Conservation (phyloP, 371 early-diverging fungal species). For the Fennellomyces sp. region DNA sequence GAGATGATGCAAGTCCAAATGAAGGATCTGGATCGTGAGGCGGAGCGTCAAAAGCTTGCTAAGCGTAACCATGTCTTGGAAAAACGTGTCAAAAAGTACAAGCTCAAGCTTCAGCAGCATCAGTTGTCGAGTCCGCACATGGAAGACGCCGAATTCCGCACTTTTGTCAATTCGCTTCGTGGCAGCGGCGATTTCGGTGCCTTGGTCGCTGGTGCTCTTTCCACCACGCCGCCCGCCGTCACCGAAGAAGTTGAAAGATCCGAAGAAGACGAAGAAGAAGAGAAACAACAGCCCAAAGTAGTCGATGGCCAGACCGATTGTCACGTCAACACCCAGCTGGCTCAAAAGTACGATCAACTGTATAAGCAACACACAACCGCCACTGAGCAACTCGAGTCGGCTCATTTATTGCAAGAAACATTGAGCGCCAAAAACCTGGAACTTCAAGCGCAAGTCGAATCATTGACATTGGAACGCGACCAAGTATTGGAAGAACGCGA, state of each 20-base stretch:
- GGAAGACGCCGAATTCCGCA: conserved; percentile 31
- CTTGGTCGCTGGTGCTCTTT: conserved; percentile 41
- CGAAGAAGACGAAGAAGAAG: not conserved
- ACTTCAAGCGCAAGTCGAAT: conserved; percentile 31
- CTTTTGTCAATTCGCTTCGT: conserved; percentile 37
- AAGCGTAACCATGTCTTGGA: conserved; percentile 24
- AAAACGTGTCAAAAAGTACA: conserved; percentile 28
- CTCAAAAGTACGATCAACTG: conserved; percentile 2
- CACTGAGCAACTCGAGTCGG: not conserved
- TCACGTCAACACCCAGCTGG: not conserved
- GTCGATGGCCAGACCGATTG: not conserved
- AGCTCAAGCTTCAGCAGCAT: conserved; percentile 5
- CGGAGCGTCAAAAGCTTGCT: conserved; percentile 24
- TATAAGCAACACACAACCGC: not conserved
- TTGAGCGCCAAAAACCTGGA: conserved; percentile 19
- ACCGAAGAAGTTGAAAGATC: no score
- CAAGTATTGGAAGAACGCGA: conserved; percentile 32
- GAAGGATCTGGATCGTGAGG: conserved; percentile 50
- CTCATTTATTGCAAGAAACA: not conserved
- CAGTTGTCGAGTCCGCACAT: not conserved
- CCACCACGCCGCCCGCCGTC: conserved; percentile 4
- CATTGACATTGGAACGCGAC: conserved; percentile 25
- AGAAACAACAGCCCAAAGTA: not conserved
- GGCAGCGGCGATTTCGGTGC: conserved; percentile 46
- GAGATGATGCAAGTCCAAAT: conserved; percentile 51